Conservation (phyloP, 2,329 filamentous ascomycete species). For the Mollisia scopiformis region DNA sequence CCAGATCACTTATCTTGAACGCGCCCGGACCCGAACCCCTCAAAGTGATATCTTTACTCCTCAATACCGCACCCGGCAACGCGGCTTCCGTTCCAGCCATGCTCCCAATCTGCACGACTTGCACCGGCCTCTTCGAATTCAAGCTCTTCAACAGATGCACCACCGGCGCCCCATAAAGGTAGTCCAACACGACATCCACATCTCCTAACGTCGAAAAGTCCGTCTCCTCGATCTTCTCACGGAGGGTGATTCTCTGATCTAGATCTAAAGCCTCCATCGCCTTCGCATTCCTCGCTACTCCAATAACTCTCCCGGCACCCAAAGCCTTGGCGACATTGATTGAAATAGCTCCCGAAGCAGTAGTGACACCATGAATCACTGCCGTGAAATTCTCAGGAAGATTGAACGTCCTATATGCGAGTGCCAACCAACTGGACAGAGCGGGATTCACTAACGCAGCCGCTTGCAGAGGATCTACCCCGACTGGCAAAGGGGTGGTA, state of each 20-base stretch:
- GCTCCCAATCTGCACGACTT: conserved; percentile 56
- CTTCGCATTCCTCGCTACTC: conserved; percentile 50
- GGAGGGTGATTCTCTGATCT: conserved; percentile 46
- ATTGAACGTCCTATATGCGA: conserved; percentile 46
- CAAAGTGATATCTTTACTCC: conserved; percentile 52
- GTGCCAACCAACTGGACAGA: conserved; percentile 60
- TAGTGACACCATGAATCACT: conserved; percentile 56
- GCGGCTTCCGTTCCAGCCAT: background rate
- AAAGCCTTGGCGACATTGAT: conserved; percentile 49
- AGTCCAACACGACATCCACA: conserved; percentile 59
- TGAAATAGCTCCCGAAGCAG: conserved; percentile 53
- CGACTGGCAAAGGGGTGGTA: conserved; percentile 46
- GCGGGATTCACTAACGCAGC: conserved; percentile 58
- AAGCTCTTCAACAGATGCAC: conserved; percentile 46
- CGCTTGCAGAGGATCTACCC: conserved; percentile 50
- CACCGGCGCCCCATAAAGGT: conserved; percentile 53
- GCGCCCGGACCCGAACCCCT: conserved; percentile 49
- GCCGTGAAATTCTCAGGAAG: conserved; percentile 49
- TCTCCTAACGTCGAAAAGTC: conserved; percentile 51
- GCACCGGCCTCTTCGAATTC: conserved; percentile 45
- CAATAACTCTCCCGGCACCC: conserved; percentile 53
- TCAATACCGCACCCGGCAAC: conserved; percentile 44
- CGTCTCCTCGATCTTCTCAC: conserved; percentile 43
- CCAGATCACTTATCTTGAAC: conserved; percentile 41
- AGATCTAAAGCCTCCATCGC: conserved; percentile 47